Evolutionary conservation across 371 early-diverging fungal genomes (phyloP).

Genomic region (Zychaea mexicana): DNA sequence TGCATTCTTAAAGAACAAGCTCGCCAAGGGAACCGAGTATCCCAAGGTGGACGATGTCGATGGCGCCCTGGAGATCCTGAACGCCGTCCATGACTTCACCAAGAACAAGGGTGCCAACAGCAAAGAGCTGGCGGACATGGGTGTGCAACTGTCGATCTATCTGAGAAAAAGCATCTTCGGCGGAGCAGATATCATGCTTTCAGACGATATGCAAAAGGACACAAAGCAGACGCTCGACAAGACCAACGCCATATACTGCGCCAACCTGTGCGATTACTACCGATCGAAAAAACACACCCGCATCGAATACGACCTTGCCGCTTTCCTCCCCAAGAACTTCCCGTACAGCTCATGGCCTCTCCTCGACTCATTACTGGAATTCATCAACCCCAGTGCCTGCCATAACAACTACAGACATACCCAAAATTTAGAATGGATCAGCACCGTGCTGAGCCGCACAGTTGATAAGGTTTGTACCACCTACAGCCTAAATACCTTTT

Average conservation of each 20-base stretch:
- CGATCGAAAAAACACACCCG: slow-evolving; percentile 72
- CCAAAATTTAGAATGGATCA: slow-evolving; percentile 57
- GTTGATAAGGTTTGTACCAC: slow-evolving; percentile 44
- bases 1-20: slow-evolving; percentile 61
- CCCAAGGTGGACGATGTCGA: slow-evolving; percentile 57
- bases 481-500: too few relatives aligned
- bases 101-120: slow-evolving; percentile 34
- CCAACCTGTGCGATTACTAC: slow-evolving; percentile 58
- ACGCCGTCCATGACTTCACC: slow-evolving; percentile 73
- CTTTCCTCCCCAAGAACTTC: slow-evolving; percentile 63
- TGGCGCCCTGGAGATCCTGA: slow-evolving; percentile 59
- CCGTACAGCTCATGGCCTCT: slow-evolving; percentile 66
- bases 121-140: slow-evolving; percentile 49
- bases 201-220: slow-evolving; percentile 33
- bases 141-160: slow-evolving; percentile 50
- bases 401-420: slow-evolving; percentile 71
- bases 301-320: slow-evolving; percentile 65
- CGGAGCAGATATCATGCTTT: slow-evolving; percentile 46
- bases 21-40: slow-evolving; percentile 64
- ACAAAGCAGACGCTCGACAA: slow-evolving; percentile 33
- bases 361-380: slow-evolving; percentile 53
- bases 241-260: slow-evolving; percentile 46
- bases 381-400: slow-evolving; percentile 52
- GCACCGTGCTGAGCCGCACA: slow-evolving; percentile 48
- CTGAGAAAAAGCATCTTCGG: slow-evolving; percentile 59